Conservation (phyloP, 345 rosid species). For the Mangifera indica region DNA sequence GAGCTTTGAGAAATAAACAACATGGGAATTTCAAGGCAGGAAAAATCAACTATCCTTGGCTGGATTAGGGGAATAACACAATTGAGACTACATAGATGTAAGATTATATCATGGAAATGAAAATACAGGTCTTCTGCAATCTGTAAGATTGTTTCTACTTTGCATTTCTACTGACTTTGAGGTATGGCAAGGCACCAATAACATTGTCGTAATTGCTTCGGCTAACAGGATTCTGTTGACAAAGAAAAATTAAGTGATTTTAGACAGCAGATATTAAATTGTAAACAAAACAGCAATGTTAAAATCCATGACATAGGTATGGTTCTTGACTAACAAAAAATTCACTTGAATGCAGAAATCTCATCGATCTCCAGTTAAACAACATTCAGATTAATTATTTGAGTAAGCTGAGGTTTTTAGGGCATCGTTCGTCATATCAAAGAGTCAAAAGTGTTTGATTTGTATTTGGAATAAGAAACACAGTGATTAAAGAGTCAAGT, state of each 20-base stretch:
- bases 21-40: neutral
- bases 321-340: neutral
- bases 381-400: neutral
- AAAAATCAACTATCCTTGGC: conserved; percentile 14
- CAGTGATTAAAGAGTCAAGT: neutral
- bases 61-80: conserved; percentile 9
- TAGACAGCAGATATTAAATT: neutral
- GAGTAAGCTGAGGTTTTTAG: neutral
- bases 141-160: conserved; percentile 33
- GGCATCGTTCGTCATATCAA: neutral
- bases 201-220: conserved; percentile 91
- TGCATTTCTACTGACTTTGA: conserved; percentile 80
- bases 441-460: neutral
- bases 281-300: neutral
- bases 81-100: conserved; percentile 12
- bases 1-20: neutral
- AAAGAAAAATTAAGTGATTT: neutral
- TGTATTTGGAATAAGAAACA: neutral
- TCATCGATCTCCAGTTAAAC: neutral
- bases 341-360: neutral
- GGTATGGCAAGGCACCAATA: conserved; percentile 76
- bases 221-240: conserved; percentile 54
- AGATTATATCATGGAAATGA: conserved; percentile 12
- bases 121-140: conserved; percentile 19
- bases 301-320: neutral